Evolutionary conservation across 805 yeast genomes (phyloP).

Genomic region (Nakazawaea holstii): DNA sequence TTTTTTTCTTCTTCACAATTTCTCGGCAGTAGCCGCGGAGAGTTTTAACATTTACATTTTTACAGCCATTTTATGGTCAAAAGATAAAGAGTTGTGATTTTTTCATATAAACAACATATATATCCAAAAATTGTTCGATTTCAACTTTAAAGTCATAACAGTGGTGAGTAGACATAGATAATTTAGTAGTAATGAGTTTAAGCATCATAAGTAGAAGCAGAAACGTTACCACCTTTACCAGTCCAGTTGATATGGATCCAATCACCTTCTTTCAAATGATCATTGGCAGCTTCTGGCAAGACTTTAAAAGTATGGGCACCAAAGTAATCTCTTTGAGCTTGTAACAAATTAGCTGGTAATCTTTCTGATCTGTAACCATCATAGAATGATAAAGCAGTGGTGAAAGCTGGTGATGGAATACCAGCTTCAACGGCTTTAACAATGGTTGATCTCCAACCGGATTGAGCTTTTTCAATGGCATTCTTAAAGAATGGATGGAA

Average conservation of each 20-base stretch:
- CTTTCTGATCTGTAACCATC: constrained; percentile 97
- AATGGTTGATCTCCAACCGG: constrained; percentile 90
- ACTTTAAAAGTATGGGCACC: constrained; percentile 99
- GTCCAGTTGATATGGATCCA: constrained; percentile 99
- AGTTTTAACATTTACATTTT: too few relatives aligned
- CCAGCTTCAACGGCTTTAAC: constrained; percentile 77
- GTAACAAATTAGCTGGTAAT: constrained; percentile 95
- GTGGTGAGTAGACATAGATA: too few relatives aligned
- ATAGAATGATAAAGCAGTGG: constrained; percentile 95
- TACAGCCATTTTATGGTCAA: too few relatives aligned
- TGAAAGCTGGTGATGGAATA: constrained; percentile 96
- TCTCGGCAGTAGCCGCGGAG: too few relatives aligned
- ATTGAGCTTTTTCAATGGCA: constrained; percentile 90
- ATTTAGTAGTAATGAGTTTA: too few relatives aligned
- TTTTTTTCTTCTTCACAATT: too few relatives aligned
- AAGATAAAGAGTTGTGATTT: too few relatives aligned
- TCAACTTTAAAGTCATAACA: too few relatives aligned
- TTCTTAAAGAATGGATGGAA: constrained; percentile 92
- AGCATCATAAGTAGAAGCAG: constrained; percentile 93
- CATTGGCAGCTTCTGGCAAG: constrained; percentile 79
- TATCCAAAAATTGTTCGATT: too few relatives aligned
- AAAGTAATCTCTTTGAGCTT: constrained; percentile 99
- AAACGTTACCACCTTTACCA: constrained; percentile 96
- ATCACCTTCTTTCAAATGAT: constrained; percentile 67
- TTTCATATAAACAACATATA: too few relatives aligned